Conservation (phyloP, 768 basidiomycete genomes). For the Hortiboletus campestris region DNA sequence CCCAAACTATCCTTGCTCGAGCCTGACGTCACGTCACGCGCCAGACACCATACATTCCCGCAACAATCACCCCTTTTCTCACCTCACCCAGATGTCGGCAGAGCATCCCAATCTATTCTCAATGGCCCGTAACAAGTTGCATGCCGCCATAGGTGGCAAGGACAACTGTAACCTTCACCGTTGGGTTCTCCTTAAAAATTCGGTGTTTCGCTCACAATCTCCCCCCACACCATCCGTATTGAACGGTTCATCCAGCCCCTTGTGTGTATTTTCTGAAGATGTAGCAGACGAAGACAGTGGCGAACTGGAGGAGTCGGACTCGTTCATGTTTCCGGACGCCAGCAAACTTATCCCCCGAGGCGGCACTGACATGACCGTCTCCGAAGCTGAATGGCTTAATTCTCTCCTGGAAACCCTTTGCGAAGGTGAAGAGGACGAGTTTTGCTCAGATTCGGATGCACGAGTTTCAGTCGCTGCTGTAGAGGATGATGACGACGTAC, state of each 20-base stretch:
- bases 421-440: constrained; percentile 70
- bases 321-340: constrained; percentile 82
- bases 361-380: constrained; percentile 38
- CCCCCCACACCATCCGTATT: constrained; percentile 33
- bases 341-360: constrained; percentile 47
- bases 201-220: constrained; percentile 56
- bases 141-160: constrained; percentile 55
- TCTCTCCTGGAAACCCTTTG: constrained; percentile 72
- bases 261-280: constrained; percentile 36
- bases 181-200: constrained; percentile 88
- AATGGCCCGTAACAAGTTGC: constrained; percentile 74
- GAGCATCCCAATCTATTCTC: constrained; percentile 50
- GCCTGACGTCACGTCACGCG: constrained; percentile 10
- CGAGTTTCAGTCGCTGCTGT: constrained; percentile 46
- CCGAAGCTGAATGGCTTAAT: constrained; percentile 82
- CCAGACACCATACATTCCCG: constrained; percentile 17
- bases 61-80: constrained; percentile 6
- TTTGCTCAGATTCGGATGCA: constrained; percentile 43
- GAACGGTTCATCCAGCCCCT: constrained; percentile 18
- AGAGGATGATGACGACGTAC: constrained; percentile 58
- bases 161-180: constrained; percentile 78
- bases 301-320: constrained; percentile 47
- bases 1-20: background rate
- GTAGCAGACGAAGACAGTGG: constrained; percentile 48
- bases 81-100: constrained; percentile 43